These are phyloP conservation scores for Xylaria sp. DNA, from an alignment of 2,329 filamentous ascomycete genomes.

Conservation along the genomic window DNA sequence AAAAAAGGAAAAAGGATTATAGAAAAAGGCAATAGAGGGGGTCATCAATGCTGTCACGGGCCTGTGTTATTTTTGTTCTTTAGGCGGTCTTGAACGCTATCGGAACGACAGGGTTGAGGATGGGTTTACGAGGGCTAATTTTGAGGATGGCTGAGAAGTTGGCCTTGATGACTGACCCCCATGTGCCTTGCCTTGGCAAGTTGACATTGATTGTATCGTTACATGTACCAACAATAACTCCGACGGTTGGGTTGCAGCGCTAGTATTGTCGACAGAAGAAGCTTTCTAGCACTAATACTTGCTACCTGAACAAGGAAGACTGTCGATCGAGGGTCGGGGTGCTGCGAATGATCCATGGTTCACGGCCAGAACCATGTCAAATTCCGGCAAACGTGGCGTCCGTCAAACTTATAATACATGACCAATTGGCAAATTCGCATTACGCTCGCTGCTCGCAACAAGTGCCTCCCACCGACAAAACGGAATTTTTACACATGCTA, in stretches of 20 bases:
- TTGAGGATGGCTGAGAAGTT: no score
- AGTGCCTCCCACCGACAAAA: slow-evolving; percentile 6
- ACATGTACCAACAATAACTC: not conserved
- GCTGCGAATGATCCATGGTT: slow-evolving; percentile 11
- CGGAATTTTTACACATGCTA: no score
- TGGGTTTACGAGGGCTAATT: no score
- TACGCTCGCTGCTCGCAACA: slow-evolving; percentile 2
- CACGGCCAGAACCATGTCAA: slow-evolving; percentile 5
- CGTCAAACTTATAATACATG: slow-evolving; percentile 20
- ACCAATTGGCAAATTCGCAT: slow-evolving; percentile 27
- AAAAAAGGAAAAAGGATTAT: slow-evolving; percentile 35
- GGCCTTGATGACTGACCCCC: slow-evolving; percentile 11
- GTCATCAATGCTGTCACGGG: slow-evolving; percentile 35
- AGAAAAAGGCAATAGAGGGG: slow-evolving; percentile 35
- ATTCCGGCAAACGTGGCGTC: slow-evolving; percentile 18
- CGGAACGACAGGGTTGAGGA: slow-evolving; percentile 15
- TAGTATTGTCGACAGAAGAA: slow-evolving; percentile 4
- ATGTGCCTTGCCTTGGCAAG: slow-evolving; percentile 17
- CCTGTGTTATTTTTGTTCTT: slow-evolving; percentile 27
- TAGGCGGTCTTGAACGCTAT: not conserved
- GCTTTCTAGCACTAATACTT: not conserved
- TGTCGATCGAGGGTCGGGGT: not conserved
- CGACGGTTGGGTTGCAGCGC: slow-evolving; percentile 15
- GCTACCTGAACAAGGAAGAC: slow-evolving; percentile 6
- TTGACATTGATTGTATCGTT: slow-evolving; percentile 4